A percentile compares a stretch with the other conserved stretches of the same genome.
Evolutionary conservation across 345 rosid species (phyloP).

Genomic region (Citrus unshiu): DNA sequence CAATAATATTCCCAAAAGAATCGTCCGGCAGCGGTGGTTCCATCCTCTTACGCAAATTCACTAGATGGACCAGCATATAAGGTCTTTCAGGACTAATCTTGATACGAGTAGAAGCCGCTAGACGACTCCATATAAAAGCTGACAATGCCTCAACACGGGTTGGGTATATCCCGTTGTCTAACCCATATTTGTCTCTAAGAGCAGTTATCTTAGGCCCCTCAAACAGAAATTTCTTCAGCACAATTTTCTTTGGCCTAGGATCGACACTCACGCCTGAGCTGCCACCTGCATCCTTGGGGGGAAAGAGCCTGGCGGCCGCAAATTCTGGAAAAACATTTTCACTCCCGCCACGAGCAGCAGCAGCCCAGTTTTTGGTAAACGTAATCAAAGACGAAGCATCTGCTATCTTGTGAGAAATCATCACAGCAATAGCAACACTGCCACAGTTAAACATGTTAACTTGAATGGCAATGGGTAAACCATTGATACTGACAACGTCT

Average conservation of each 20-base stretch:
- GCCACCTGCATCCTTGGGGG: conserved; percentile 27
- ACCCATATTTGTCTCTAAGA: conserved; percentile 25
- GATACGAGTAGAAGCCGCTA: conserved; percentile 20
- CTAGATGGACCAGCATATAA: conserved; percentile 23
- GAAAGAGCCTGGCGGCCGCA: conserved; percentile 31
- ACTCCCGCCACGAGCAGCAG: conserved; percentile 3
- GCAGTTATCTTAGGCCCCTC: conserved; percentile 20
- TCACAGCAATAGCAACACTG: background rate
- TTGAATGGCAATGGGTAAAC: background rate
- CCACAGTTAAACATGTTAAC: background rate
- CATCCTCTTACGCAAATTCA: conserved; percentile 36
- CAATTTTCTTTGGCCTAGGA: conserved; percentile 24
- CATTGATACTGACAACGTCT: background rate
- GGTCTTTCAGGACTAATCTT: conserved; percentile 4
- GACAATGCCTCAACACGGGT: conserved; percentile 44
- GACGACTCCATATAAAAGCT: conserved; percentile 40
- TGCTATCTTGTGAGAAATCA: background rate
- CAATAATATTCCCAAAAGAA: conserved; percentile 34
- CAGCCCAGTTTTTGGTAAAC: conserved; percentile 4
- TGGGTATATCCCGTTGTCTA: background rate
- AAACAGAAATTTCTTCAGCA: conserved; percentile 38
- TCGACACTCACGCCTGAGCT: background rate
- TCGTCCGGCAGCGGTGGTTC: conserved; percentile 23
- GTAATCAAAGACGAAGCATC: background rate
- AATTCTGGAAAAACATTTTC: conserved; percentile 19